phyloP scores from a whole-genome alignment of 345 rosid genomes.

The Raphanus raphanistrum region DNA sequence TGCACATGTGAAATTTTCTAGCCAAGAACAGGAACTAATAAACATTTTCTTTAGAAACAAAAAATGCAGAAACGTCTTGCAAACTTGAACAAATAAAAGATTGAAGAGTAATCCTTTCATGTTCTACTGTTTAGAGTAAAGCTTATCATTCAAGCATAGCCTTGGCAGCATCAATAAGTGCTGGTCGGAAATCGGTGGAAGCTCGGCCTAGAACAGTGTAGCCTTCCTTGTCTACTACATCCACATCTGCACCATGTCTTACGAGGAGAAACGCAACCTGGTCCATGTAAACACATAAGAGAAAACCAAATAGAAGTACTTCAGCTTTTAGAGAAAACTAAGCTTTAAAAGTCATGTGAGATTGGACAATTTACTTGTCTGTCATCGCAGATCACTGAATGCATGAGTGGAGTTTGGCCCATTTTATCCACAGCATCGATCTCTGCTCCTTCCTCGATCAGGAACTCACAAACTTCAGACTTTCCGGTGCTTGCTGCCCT shows the following conservation, averaged over 20 bases:
- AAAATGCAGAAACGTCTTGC: background rate
- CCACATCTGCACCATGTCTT: conserved; percentile 91
- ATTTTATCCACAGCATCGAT: conserved; percentile 71
- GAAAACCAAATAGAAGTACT: too few species aligned
- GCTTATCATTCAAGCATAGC: conserved; percentile 77
- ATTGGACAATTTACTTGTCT: conserved; percentile 51
- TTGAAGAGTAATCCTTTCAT: background rate
- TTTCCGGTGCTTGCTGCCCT: conserved; percentile 89
- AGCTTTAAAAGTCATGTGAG: background rate
- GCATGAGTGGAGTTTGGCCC: conserved; percentile 91
- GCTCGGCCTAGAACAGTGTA: conserved; percentile 96
- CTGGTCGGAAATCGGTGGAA: conserved; percentile 55
- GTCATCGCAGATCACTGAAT: conserved; percentile 67
- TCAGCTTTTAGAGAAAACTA: background rate
- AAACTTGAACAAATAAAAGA: background rate
- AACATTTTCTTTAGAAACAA: background rate
- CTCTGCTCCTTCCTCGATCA: conserved; percentile 94
- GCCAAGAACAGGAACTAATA: background rate
- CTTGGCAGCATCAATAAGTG: conserved; percentile 68
- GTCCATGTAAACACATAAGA: conserved; percentile 3
- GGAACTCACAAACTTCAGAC: conserved; percentile 62
- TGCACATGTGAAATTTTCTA: background rate
- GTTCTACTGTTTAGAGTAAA: conserved; percentile 12
- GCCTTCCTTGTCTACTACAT: conserved; percentile 88
- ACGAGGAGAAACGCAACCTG: conserved; percentile 80